Percentiles rank a stretch among this genome's conserved stretches.
Evolutionary conservation across 768 basidiomycete species (phyloP).

Genomic region (Auriculariales sp.): DNA sequence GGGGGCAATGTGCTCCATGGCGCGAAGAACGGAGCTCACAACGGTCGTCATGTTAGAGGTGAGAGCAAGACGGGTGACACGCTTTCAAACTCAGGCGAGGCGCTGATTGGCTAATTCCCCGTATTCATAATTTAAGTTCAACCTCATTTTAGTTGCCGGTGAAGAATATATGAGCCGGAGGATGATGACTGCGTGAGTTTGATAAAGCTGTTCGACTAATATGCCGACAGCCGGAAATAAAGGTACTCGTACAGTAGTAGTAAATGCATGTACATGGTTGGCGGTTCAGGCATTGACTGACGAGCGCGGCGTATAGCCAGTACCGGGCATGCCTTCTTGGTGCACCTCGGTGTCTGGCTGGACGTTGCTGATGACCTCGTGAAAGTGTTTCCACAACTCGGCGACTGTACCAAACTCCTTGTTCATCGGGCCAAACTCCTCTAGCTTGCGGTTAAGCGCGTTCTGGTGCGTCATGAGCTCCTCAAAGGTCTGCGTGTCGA

Average conservation of each 20-base stretch:
- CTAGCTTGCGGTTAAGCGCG: conserved; percentile 75
- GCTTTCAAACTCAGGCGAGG: conserved; percentile 25
- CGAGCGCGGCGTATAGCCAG: too few species aligned
- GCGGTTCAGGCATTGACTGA: too few species aligned
- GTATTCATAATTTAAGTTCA: too few species aligned
- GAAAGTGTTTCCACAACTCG: conserved; percentile 68
- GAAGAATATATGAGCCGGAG: too few species aligned
- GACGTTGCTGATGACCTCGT: conserved; percentile 50
- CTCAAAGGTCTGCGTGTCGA: conserved; percentile 56
- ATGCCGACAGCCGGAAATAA: too few species aligned
- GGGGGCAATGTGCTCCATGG: conserved; percentile 79
- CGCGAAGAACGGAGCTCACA: conserved; percentile 40
- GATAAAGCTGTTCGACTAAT: too few species aligned
- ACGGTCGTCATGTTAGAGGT: conserved; percentile 11
- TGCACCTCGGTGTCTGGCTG: conserved; percentile 14
- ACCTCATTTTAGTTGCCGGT: too few species aligned
- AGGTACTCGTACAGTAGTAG: too few species aligned
- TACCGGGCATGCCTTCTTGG: conserved; percentile 39
- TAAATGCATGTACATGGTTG: too few species aligned
- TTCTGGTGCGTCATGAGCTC: conserved; percentile 77
- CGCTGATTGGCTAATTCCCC: conserved; percentile 73
- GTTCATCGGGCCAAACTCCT: conserved; percentile 86
- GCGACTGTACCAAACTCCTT: conserved; percentile 85
- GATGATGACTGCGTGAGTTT: too few species aligned
- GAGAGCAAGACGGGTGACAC: not conserved